Evolutionary conservation across 2,329 filamentous ascomycete species (phyloP).

Genomic region (Pseudogymnoascus sp.): DNA sequence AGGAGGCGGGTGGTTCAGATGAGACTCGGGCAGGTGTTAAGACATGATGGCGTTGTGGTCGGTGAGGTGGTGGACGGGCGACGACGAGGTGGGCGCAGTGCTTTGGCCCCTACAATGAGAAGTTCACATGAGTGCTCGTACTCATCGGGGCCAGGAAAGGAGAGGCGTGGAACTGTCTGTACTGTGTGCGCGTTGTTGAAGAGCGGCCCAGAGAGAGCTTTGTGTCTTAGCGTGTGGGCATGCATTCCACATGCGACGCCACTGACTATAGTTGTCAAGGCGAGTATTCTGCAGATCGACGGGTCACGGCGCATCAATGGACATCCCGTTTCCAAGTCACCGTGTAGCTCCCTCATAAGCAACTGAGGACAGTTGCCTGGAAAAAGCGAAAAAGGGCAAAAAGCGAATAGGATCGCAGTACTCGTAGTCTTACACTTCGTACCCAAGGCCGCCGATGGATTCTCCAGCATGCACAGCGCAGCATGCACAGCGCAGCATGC

Average conservation of each 20-base stretch:
- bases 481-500: too few species aligned
- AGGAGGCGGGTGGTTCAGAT: neutral
- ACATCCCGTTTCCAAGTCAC: neutral
- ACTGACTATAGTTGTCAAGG: neutral
- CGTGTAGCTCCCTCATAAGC: neutral
- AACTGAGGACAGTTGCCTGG: neutral
- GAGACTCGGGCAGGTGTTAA: neutral
- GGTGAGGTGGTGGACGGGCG: neutral
- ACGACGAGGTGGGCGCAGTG: constrained; percentile 12
- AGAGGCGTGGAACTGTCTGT: neutral
- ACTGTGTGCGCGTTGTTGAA: neutral
- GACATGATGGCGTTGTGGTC: constrained; percentile 5
- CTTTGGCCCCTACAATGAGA: neutral
- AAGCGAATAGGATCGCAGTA: neutral
- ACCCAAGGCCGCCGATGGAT: too few species aligned
- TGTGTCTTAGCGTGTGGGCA: neutral
- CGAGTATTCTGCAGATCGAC: neutral
- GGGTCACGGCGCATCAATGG: neutral
- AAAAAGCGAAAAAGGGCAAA: too few species aligned
- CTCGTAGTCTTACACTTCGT: too few species aligned
- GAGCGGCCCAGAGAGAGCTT: neutral
- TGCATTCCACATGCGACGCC: neutral
- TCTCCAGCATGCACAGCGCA: too few species aligned
- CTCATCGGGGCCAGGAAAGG: neutral
- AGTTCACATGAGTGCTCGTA: neutral